phyloP scores from a whole-genome alignment of 2,329 filamentous ascomycete species.

The Aspergillus neoniger region DNA sequence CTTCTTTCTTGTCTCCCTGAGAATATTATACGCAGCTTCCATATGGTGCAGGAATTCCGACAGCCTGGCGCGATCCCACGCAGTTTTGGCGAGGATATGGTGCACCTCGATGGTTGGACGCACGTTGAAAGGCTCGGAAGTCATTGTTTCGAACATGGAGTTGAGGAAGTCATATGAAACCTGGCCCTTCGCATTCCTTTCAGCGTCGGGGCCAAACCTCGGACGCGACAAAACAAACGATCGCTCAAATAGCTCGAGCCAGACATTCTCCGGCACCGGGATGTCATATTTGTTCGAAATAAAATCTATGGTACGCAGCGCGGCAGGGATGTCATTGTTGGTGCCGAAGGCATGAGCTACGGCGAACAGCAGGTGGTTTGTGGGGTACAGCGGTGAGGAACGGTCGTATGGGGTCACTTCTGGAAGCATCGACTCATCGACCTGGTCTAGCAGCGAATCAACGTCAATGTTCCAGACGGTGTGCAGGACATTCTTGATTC shows the following conservation, averaged over 20 bases:
- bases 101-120: constrained; percentile 61
- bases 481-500: constrained; percentile 52
- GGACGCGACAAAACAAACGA: constrained; percentile 59
- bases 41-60: constrained; percentile 30
- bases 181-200: constrained; percentile 28
- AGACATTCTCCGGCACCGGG: constrained; percentile 58
- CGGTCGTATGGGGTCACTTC: constrained; percentile 44
- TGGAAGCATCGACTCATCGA: constrained; percentile 35
- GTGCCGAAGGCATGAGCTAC: constrained; percentile 70
- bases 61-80: constrained; percentile 24
- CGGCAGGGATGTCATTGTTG: constrained; percentile 63
- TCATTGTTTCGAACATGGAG: constrained; percentile 63
- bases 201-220: constrained; percentile 37
- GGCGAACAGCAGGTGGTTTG: constrained; percentile 59
- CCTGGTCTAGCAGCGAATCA: constrained; percentile 39
- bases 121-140: constrained; percentile 57
- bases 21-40: constrained; percentile 31
- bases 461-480: constrained; percentile 59
- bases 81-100: constrained; percentile 34
- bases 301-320: constrained; percentile 62
- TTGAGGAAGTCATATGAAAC: constrained; percentile 51
- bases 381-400: constrained; percentile 61
- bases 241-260: constrained; percentile 69
- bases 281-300: constrained; percentile 63
- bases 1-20: constrained; percentile 31